Base-by-base conservation (phyloP, 306 rosid species). In the Amphicarpaea edgeworthii region DNA sequence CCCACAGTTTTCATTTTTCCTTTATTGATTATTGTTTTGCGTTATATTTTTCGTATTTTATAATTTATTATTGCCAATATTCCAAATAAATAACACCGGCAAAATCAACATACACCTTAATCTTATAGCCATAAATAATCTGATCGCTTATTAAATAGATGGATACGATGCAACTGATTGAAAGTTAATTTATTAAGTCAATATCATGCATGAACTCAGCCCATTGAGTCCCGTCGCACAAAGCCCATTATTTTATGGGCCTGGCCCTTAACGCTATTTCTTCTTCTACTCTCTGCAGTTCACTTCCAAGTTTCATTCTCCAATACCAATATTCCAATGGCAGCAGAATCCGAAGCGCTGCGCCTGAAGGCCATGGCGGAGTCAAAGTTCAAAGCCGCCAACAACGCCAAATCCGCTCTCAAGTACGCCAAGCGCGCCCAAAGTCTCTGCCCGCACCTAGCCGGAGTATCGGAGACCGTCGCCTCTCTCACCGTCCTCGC, bases 361-460 rank as follows among this genome's bases (percentile, higher is more conserved):
- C 86, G 76, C 12, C 85, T 94, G 21, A 85, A 86, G 77, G 38
- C 66, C 4, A 12, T 77, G 5, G 93, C 96, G 0, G 87, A 88
- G 51, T 38, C 86, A 20, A 93, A 84, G 57, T 90, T 24, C 94
- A 53, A 77, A 61, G 58, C 58, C 26, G 84, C 88, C 63, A 88
- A 79, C 5, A 83, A 84, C 17, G 71, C 84, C 75, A 88, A 83
- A 45, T 73, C 89, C 2, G 95, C 97, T 34, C 82, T 94, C 12
- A 91, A 87, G 70, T 87, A 90, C 53, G 94, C 90, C 0, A 86
- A 85, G 77, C 87, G 86, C 57, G 93, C 94, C 2, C 85, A 83
- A 1, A 81, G 82, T 10, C 86, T 90, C 28, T 55, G 59, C 53
- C 94, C 93, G 3, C 42, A 86, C 23, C 85, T 86, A 68, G 77